Base-by-base conservation (phyloP, 2,329 filamentous ascomycete species). In the Cladorrhinum sp. region DNA sequence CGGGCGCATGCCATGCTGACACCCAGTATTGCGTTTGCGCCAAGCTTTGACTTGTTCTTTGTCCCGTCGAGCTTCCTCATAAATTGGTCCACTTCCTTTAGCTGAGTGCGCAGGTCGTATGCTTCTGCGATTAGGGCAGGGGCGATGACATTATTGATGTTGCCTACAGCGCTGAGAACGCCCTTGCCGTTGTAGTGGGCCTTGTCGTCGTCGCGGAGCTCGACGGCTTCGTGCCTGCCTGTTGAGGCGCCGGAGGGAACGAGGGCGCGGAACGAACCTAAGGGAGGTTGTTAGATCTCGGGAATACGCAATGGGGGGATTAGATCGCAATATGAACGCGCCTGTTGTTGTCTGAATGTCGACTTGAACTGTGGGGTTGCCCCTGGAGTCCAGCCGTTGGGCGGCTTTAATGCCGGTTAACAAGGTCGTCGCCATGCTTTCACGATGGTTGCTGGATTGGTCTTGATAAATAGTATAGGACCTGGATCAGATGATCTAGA, bases 1-100 rank as follows among this genome's bases (percentile, higher is more conserved):
- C 83, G 81, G 62, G 82, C 81, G 61, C 83, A 78, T 54, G 83
- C 82, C 79, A 85, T 84, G 72, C 78, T 82, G 65, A 85, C 80
- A 74, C 81, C 82, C 56, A 85, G 78, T 66, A 85, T 85, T 65
- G 83, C 82, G 71, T 85, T 85, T 65, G 83, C 83, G 66, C 83
- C 83, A 45, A 85, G 75, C 66, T 79, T 80, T 66, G 77, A 79
- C 80, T 85, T 86, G 77, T 85, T 83, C 68, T 75, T 73, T 52
- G 82, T 85, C 64, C 82, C 82, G 72, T 85, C 82, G 63, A 85
- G 76, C 71, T 77, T 73, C 69, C 77, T 75, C 71, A 85, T 73
- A 72, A 84, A 81, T 45, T 69, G 71, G 66, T 85, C 82, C 55
- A 85, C 79, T 52, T 78, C 77, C 63, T 75, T 77, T 69, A 82